These are phyloP conservation scores for Cornus controversa DNA, from an alignment of 148 eudicot genomes.

Conservation along the genomic window DNA sequence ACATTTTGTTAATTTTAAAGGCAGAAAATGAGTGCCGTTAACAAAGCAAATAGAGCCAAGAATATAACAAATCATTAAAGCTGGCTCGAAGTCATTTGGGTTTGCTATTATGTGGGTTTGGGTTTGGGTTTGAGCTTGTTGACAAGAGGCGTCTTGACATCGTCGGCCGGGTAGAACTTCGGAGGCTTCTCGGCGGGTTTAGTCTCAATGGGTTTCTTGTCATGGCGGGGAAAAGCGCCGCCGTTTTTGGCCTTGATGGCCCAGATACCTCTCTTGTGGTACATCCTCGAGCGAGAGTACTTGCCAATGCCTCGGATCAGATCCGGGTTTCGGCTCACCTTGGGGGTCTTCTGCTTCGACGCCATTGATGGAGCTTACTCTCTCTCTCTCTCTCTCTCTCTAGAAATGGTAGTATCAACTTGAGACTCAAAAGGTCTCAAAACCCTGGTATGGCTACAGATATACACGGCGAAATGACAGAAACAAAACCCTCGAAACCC, in stretches of 20 bases:
- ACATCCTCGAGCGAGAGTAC: slow-evolving; percentile 64
- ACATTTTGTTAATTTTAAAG: too few species aligned
- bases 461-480: not conserved
- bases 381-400: slow-evolving; percentile 1
- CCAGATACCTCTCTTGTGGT: slow-evolving; percentile 89
- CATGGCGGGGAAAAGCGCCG: slow-evolving; percentile 69
- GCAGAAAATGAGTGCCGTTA: too few species aligned
- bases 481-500: not conserved
- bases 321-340: slow-evolving; percentile 64
- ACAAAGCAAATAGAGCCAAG: too few species aligned
- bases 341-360: slow-evolving; percentile 23
- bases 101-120: too few species aligned
- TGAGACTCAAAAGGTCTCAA: not conserved
- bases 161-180: slow-evolving; percentile 86
- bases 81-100: too few species aligned
- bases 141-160: slow-evolving; percentile 69
- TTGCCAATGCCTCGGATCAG: slow-evolving; percentile 66
- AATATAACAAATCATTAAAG: too few species aligned
- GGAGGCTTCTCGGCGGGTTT: slow-evolving; percentile 36
- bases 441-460: not conserved
- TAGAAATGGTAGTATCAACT: not conserved
- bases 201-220: slow-evolving; percentile 32
- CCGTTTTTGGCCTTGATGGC: slow-evolving; percentile 92
- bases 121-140: slow-evolving; percentile 74
- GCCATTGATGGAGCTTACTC: slow-evolving; percentile 31